Base-by-base conservation (phyloP, 441 rosid genomes). In the Corymbia calophylla region DNA sequence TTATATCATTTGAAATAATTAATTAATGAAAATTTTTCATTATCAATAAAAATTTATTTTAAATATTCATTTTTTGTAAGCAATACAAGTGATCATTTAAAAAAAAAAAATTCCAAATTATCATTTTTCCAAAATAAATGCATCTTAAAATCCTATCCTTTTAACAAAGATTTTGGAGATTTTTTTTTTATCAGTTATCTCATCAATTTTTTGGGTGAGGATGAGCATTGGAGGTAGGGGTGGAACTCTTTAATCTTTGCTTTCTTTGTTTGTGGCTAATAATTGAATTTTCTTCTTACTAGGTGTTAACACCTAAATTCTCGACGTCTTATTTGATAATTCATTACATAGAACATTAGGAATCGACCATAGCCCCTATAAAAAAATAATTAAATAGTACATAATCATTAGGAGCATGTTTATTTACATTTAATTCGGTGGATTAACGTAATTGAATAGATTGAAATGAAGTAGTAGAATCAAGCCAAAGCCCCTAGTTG, bases 361-460 rank as follows among this genome's bases (percentile, higher is more conserved):
- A 1, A 56, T 56, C 62, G 1, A 56, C 5, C 62, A 5, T 0
- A 0, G 4, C 3, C 6, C 4, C 29, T 54, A 56, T 56, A 56
- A 56, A 56, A 56, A 9, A 3, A 56, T 56, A 4, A 9, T 9
- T 56, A 21, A 56, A 56, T 56, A 56, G 1, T 12, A 8, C 9
- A 56, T 23, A 1, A 56, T 21, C 9, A 56, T 21, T 56, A 56
- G 12, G 60, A 56, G 27, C 1, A 56, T 56, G 5, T 56, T 56
- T 9, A 56, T 8, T 56, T 56, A 27, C 62, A 56, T 23, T 56
- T 56, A 3, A 9, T 23, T 1, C 12, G 0, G 0, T 56, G 8
- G 11, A 21, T 9, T 27, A 18, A 55, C 58, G 18, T 55, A 55
- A 55, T 7, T 56, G 29, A 56, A 56, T 56, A 56, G 62, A 23